Evolutionary conservation across 352 stramenopile species (phyloP).

Genomic region (Globisporangium cystogenes): DNA sequence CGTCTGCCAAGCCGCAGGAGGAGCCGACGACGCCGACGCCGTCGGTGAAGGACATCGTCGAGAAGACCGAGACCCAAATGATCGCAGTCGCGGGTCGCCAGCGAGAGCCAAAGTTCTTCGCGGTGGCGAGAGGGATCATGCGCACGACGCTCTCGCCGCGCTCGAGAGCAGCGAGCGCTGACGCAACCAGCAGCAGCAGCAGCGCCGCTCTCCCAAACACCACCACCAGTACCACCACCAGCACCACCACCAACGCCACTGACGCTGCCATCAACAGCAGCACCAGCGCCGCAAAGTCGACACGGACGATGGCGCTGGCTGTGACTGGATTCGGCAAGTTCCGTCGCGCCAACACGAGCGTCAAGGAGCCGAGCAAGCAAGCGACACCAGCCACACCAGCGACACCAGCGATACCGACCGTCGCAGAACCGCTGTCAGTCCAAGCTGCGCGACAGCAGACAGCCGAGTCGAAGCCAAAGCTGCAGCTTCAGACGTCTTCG

Average conservation of each 20-base stretch:
- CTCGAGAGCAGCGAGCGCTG: neutral
- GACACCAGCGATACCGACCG: too few relatives aligned
- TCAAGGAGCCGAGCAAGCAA: neutral
- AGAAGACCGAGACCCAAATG: neutral
- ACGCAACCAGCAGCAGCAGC: neutral
- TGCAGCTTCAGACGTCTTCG: neutral
- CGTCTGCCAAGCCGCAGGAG: neutral
- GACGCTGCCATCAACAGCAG: neutral
- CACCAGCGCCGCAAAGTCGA: neutral
- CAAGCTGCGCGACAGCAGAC: neutral
- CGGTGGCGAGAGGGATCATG: conserved; percentile 5
- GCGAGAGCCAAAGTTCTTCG: conserved; percentile 9
- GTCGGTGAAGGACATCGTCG: conserved; percentile 1
- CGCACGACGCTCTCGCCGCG: conserved; percentile 5
- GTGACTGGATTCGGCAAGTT: conserved; percentile 48
- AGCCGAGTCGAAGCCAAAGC: neutral
- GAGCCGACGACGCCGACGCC: neutral
- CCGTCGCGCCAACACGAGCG: conserved; percentile 27
- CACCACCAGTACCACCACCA: neutral
- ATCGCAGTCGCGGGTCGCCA: neutral
- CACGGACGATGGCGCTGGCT: neutral
- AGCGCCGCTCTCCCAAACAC: neutral
- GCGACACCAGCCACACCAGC: neutral
- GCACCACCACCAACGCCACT: neutral
- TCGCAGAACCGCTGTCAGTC: neutral